Base-by-base conservation (phyloP, 192 early-diverging fungal species). In the Obelidium mucronatum region DNA sequence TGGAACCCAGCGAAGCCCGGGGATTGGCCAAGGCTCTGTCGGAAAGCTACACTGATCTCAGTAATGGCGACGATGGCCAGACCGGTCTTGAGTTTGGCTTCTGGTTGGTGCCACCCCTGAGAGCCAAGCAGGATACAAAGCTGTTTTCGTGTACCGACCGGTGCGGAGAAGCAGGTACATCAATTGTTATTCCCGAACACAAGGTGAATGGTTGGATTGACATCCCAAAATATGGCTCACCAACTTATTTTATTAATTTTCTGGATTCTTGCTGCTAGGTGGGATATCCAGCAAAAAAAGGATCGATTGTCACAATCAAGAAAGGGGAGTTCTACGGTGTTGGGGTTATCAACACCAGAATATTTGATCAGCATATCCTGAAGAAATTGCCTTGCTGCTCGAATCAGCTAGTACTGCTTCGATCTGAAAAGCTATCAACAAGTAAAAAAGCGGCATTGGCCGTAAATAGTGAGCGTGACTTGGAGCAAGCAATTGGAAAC, bases 141-240 rank as follows among this genome's bases (percentile, higher is more conserved):
- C 33, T 77, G 5, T 77, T 77, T 35, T 70, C 55, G 11, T 77
- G 76, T 56, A 40, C 40, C 2, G 67, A 71, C 31, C 48, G 67
- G 1, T 77, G 76, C 44, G 67, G 33, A 26, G 76, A 70, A 31
- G 65, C 76, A 3, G 76, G 76, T 34, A 77, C 76, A 2, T 33
- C 67, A 8, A 59, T 77, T 40, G 48, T 77, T 17, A 77, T 77
- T 62, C 76, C 76, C 3, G 76, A 77, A 35, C 69, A 72, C 56
- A 36, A 36, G 19, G 62, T 64, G 37, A 64, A 35, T 19, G 26
- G 33, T 24, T 33, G 6, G 33, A 19, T 60, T n/a, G n/a, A n/a
- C n/a, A n/a, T n/a, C n/a, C n/a, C n/a, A n/a, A n/a, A n/a, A n/a
- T n/a, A n/a, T n/a, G n/a, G n/a, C n/a, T n/a, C n/a, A n/a, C 24